Percentiles rank a stretch among this genome's conserved stretches.
Evolutionary conservation across 2,329 filamentous ascomycete species (phyloP).

Genomic region (Aspergillus sergii): DNA sequence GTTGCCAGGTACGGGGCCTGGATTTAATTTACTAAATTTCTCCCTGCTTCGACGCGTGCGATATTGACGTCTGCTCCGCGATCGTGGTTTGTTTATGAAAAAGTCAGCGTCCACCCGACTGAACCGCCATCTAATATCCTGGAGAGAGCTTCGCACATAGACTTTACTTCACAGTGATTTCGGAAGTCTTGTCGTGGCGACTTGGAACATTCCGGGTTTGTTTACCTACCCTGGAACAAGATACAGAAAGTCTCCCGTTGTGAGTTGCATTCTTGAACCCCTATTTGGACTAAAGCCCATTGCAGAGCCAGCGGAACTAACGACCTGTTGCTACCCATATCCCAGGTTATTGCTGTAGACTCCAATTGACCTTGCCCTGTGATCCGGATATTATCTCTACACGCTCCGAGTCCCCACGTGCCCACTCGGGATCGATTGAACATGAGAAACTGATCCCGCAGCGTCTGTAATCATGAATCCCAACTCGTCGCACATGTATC

Average conservation of each 20-base stretch:
- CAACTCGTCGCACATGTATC: constrained; percentile 28
- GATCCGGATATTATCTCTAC: background rate
- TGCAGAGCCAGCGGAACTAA: constrained; percentile 1
- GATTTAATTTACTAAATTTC: background rate
- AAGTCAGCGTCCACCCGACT: background rate
- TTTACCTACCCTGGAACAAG: background rate
- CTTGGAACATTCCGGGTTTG: background rate
- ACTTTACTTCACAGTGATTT: background rate
- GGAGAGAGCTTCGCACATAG: background rate
- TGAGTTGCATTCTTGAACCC: constrained; percentile 6
- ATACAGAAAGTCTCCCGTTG: background rate
- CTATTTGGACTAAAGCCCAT: background rate
- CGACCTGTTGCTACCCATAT: background rate
- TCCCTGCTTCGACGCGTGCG: background rate
- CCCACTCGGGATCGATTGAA: background rate
- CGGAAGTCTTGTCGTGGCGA: background rate
- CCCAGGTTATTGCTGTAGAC: background rate
- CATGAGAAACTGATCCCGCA: background rate
- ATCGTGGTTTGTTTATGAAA: constrained; percentile 5
- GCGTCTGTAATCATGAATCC: constrained; percentile 19
- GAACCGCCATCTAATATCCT: background rate
- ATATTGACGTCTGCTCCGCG: background rate
- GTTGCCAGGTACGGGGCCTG: constrained; percentile 1
- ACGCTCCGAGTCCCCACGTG: background rate
- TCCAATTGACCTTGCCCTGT: constrained; percentile 6